A percentile compares a stretch with the other conserved stretches of the same genome.
These are phyloP conservation scores for Rhytidiadelphus loreus DNA, from an alignment of 225 moss, liverwort and hornwort genomes.

Conservation along the genomic window DNA sequence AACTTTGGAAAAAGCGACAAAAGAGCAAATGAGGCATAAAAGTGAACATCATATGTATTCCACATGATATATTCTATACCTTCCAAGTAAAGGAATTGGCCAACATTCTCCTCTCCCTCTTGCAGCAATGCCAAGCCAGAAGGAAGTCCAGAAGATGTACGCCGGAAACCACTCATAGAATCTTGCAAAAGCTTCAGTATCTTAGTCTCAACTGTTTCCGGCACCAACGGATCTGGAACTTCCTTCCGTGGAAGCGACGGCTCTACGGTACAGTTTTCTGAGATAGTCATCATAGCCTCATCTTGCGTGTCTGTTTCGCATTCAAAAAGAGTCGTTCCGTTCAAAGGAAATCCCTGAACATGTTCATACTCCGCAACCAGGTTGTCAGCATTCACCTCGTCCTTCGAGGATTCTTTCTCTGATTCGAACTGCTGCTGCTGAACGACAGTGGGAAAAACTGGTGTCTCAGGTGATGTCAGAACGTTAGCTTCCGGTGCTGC, in stretches of 20 bases:
- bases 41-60: constrained; percentile 98
- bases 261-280: constrained; percentile 3
- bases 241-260: constrained; percentile 4
- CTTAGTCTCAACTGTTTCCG: constrained; percentile 42
- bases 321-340: constrained; percentile 5
- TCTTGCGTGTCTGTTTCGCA: background rate
- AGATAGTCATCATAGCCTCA: constrained; percentile 17
- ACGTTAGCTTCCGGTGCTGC: constrained; percentile 22
- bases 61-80: constrained; percentile 97
- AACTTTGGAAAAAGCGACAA: constrained; percentile 85
- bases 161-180: constrained; percentile 48
- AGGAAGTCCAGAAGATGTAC: constrained; percentile 51
- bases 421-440: constrained; percentile 25
- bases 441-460: constrained; percentile 24
- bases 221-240: constrained; percentile 2
- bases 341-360: constrained; percentile 58
- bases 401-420: constrained; percentile 1
- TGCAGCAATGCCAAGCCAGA: constrained; percentile 77
- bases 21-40: constrained; percentile 98
- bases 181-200: constrained; percentile 61
- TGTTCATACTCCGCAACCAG: constrained; percentile 36
- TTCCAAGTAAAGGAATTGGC: constrained; percentile 93
- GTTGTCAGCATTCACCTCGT: constrained; percentile 23
- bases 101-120: constrained; percentile 86
- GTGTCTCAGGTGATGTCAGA: constrained; percentile 4